Evolutionary conservation across 192 early-diverging fungal species (phyloP), one percentile per base, ranked within the genome.

Genomic region (Oehlia diaphana): DNA sequence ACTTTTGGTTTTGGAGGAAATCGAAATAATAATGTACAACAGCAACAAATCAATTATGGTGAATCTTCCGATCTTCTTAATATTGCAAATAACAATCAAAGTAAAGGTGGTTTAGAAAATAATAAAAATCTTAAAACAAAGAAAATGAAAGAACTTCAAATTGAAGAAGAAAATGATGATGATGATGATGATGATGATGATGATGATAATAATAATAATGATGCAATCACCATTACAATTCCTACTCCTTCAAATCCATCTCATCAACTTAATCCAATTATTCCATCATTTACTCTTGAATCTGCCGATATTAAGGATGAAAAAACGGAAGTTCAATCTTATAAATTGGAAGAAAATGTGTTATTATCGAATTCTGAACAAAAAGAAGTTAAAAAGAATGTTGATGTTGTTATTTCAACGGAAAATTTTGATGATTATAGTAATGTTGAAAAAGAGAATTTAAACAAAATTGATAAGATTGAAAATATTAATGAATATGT

Each of bases 1-100:
- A 71, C 77, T 23, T 31, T 79, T 28, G 68, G 77, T 31, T 79
- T 79, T 26, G 77, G 77, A 23, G 63, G 12, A 50, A 37, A 63
- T 63, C 61, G 35, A 39, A 58, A 53, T n/a, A 50, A 53, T 35
- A 73, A 39, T 39, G 3, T 71, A 42, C 75, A 63, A 50, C 63
- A 65, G n/a, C 75, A 63, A 50, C 63, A 65, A 77, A 8, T 66
- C 33, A 21, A n/a, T n/a, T 12, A 73, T 28, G 23, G 10, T 7
- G 39, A 71, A 44, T 42, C 33, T 37, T 42, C 12, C 3, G 33
- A 42, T 42, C 23, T 31, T 71, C 37, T 37, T 39, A 37, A 42
- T 47, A 47, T 47, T 47, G 1, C 44, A 47, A 47, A 47, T 39
- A 8, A 39, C 13, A n/a, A 42, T 39, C 21, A 39, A n/a, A 65